Evolutionary conservation across 1,284 basidiomycete genomes (phyloP), one percentile per base, ranked within the genome.

Genomic region (Pseudozyma pruni): DNA sequence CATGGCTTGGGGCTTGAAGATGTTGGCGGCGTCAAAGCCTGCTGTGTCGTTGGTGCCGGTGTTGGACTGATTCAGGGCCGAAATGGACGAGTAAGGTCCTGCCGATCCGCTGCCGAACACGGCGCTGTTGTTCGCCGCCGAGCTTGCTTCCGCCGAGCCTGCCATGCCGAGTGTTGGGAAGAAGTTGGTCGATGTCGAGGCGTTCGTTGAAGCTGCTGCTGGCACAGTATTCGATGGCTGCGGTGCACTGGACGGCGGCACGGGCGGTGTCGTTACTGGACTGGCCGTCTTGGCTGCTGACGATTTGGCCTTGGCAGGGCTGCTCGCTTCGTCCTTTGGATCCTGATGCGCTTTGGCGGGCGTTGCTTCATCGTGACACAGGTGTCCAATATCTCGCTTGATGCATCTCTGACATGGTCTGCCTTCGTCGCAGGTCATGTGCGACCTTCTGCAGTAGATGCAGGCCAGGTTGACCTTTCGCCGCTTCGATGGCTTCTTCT

Each of bases 401-500:
- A 85, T 78, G 59, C 84, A 84, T 5, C 83, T 59, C 41, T 75
- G 73, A 44, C 83, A 84, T 1, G 83, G 83, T 6, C 83, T 59
- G n/a, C 75, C 76, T 17, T 82, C 80, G 38, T 84, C 83, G 61
- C 83, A 84, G 7, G 81, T 80, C 83, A 84, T 92, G 87, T 93
- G 90, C 87, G 91, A 93, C 60, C 93, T 85, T 73, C 93, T 86
- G 84, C 93, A 96, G 84, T 95, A 97, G 46, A 97, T 86, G 82
- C 94, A 96, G 1, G 93, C 93, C 84, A 70, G 59, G 25, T 75
- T 75, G 8, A 82, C 80, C 45, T 82, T 82, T 19, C 79, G 51
- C 8, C 78, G 46, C 38, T 75, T 78, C 8, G 61, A 44, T 4
- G 58, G 56, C 43, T 77, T 76, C 43, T 74, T 78, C 32, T 61